phyloP scores from a whole-genome alignment of 1,139 yeast species.

The Citeromyces hawaiiensis region DNA sequence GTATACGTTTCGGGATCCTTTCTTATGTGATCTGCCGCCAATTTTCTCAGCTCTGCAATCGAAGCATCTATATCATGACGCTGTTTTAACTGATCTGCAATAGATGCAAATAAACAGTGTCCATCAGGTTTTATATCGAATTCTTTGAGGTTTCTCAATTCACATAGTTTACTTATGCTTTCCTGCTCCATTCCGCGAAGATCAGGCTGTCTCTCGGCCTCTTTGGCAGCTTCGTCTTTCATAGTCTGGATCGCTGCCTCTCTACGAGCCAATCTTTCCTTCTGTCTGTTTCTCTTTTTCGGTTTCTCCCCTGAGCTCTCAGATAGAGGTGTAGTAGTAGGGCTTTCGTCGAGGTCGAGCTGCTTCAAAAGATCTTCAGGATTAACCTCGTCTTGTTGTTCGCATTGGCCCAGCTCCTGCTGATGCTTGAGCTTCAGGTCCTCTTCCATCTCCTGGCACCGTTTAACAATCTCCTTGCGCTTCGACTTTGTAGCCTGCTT shows the following conservation, averaged over 20 bases:
- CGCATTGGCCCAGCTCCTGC: slow-evolving; percentile 26
- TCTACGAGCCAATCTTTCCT: slow-evolving; percentile 68
- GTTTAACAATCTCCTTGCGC: slow-evolving; percentile 39
- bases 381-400: slow-evolving; percentile 15
- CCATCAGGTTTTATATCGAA: slow-evolving; percentile 83
- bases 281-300: slow-evolving; percentile 63
- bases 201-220: slow-evolving; percentile 57
- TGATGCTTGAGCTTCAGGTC: slow-evolving; percentile 40
- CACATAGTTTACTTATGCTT: slow-evolving; percentile 41
- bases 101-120: slow-evolving; percentile 81
- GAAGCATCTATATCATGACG: slow-evolving; percentile 30
- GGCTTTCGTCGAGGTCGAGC: slow-evolving; percentile 26
- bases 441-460: slow-evolving; percentile 46
- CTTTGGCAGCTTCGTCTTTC: slow-evolving; percentile 55
- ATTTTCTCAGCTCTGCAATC: slow-evolving; percentile 42
- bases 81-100: slow-evolving; percentile 56
- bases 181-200: slow-evolving; percentile 59
- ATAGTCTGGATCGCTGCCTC: slow-evolving; percentile 55
- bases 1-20: slow-evolving; percentile 53
- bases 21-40: slow-evolving; percentile 57
- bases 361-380: slow-evolving; percentile 57
- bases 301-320: too few relatives aligned
- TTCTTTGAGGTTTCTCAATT: slow-evolving; percentile 31
- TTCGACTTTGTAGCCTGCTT: slow-evolving; percentile 78
- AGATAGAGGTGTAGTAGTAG: too few relatives aligned